A percentile compares a stretch with the other conserved stretches of the same genome.
Conservation (phyloP, 495 filamentous ascomycete genomes). For the Penicilliopsis zonata region DNA sequence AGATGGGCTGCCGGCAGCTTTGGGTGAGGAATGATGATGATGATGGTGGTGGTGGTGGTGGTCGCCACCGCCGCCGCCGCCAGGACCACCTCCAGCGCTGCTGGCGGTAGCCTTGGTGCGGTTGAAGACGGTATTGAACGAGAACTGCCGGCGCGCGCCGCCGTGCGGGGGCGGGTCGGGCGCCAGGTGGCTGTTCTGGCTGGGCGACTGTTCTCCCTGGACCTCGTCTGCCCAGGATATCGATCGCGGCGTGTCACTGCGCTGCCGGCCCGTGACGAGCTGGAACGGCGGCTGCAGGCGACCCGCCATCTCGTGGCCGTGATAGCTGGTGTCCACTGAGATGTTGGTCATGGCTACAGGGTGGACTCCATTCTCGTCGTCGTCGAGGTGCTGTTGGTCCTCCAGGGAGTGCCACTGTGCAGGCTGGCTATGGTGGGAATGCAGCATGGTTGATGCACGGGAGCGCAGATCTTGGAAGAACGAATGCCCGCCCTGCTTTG, state of each 20-base stretch:
- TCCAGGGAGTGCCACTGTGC: slow-evolving; percentile 20
- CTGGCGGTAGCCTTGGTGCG: slow-evolving; percentile 24
- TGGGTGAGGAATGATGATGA: too few relatives aligned
- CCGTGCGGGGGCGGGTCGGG: slow-evolving; percentile 19
- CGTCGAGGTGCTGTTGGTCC: slow-evolving; percentile 17
- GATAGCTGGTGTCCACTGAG: slow-evolving; percentile 35
- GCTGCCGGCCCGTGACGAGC: slow-evolving; percentile 3
- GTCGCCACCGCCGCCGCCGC: too few relatives aligned
- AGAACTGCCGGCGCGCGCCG: slow-evolving; percentile 66
- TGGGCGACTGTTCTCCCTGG: slow-evolving; percentile 6
- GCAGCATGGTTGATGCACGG: slow-evolving; percentile 24
- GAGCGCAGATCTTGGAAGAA: slow-evolving; percentile 50
- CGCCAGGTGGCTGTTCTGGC: slow-evolving; percentile 2
- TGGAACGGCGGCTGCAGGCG: slow-evolving; percentile 10
- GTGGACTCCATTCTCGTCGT: slow-evolving; percentile 32
- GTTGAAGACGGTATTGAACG: slow-evolving; percentile 74
- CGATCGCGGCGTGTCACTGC: slow-evolving; percentile 22
- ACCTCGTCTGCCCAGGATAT: slow-evolving; percentile 29
- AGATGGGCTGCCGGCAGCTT: slow-evolving; percentile 15
- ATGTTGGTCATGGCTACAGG: slow-evolving; percentile 52
- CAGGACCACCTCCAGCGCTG: slow-evolving; percentile 16
- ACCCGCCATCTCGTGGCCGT: slow-evolving; percentile 7
- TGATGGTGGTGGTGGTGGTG: slow-evolving; percentile 11
- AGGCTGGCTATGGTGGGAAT: too few relatives aligned
- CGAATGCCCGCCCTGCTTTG: slow-evolving; percentile 21